Base-by-base conservation (phyloP, 768 basidiomycete species). In the Russula foetens region DNA sequence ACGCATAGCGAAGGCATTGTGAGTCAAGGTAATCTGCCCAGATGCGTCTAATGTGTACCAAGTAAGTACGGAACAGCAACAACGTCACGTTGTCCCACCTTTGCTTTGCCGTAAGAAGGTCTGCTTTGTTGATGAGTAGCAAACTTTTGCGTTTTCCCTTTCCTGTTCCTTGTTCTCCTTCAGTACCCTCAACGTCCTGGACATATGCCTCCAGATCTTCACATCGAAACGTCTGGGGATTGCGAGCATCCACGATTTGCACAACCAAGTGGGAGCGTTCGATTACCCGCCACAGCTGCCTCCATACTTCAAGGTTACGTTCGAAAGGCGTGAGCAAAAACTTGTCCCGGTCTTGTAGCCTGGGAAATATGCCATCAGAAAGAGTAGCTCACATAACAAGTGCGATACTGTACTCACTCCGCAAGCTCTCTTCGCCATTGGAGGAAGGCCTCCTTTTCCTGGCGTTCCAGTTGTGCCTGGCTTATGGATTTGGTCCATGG, bases 271-370 rank as follows among this genome's bases (percentile, higher is more conserved):
- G 91, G 1, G 96, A 97, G 23, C 94, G 83, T 74, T 99, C 97
- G 9, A 97, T 75, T 1, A 98, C 97, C 53, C 97, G 81, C 97
- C 97, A 99, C 8, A 99, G 81, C 69, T 99, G 97, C 45, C 97
- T 79, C 96, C 97, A 98, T 14, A 99, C 97, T 77, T 98, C 95
- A 33, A 99, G 75, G 69, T 98, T 99, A 51, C 94, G 88, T 70
- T 99, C 97, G 69, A 97, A 99, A 5, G 94, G 96, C 0, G 95
- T 96, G 1, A 98, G 77, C n/a, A 98, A 80, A 29, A 98, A 82
- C 43, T 84, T 82, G 58, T 96, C 88, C 62, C 81, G 78, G 68
- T 97, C 93, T 70, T 96, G 92, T 14, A 98, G 76, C 59, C 94
- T 97, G 43, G 6, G 35, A 15, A 19, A 19, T 7, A 1, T 21